A percentile compares a stretch with the other conserved stretches of the same genome.
Evolutionary conservation across 2,329 filamentous ascomycete genomes (phyloP).

Genomic region (Paraphoma chrysanthemicola): DNA sequence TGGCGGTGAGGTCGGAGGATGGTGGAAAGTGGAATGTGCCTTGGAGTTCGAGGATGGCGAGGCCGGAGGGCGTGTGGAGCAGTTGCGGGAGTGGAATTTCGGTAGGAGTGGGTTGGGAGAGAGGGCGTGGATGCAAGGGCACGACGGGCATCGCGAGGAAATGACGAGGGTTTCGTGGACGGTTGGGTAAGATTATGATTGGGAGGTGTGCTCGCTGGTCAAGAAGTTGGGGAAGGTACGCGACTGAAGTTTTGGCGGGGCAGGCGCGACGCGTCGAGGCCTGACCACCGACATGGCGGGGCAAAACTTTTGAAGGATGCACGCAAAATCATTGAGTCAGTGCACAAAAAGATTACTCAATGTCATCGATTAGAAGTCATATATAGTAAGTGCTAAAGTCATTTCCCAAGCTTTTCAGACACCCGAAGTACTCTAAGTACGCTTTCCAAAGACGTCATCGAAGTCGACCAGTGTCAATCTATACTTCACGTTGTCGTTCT

Average conservation of each 20-base stretch:
- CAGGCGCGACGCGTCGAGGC: slow-evolving; percentile 11
- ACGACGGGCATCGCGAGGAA: slow-evolving; percentile 39
- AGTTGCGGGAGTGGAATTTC: slow-evolving; percentile 75
- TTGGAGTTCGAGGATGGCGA: slow-evolving; percentile 91
- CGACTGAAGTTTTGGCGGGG: neutral
- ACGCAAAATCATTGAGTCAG: neutral
- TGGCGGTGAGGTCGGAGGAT: slow-evolving; percentile 34
- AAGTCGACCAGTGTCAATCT: slow-evolving; percentile 73
- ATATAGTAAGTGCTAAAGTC: neutral
- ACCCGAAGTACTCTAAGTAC: slow-evolving; percentile 25
- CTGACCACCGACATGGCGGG: slow-evolving; percentile 16
- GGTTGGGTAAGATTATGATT: neutral
- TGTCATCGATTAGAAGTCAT: neutral
- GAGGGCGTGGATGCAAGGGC: slow-evolving; percentile 25
- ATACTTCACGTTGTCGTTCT: slow-evolving; percentile 75
- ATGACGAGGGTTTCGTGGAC: too few relatives aligned
- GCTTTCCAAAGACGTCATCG: slow-evolving; percentile 70
- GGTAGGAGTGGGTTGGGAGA: slow-evolving; percentile 3
- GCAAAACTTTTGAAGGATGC: slow-evolving; percentile 9
- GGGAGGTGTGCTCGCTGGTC: neutral
- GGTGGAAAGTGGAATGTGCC: slow-evolving; percentile 81
- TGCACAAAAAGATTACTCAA: neutral
- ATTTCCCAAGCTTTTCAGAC: neutral
- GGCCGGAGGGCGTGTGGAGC: slow-evolving; percentile 85
- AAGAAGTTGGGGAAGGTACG: neutral